Evolutionary conservation across 2,329 filamentous ascomycete species (phyloP).

Genomic region (Trematosphaeria pertusa): DNA sequence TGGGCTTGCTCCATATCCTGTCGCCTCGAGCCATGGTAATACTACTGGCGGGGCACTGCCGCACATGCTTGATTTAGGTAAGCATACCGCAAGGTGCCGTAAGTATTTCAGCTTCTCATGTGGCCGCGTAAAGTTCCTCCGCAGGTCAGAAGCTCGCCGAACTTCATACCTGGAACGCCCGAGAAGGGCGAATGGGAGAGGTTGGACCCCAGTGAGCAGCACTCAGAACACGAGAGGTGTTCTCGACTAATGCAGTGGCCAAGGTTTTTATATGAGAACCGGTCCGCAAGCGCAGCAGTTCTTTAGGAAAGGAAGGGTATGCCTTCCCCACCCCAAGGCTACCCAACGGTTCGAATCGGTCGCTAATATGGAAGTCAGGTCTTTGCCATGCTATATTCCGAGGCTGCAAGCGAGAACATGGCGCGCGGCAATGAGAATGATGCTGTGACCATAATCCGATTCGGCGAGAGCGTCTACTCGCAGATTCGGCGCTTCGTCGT

Average conservation of each 20-base stretch:
- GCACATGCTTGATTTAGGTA: too few species aligned
- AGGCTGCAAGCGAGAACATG: not conserved
- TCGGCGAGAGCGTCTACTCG: constrained; percentile 15
- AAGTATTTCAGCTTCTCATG: too few species aligned
- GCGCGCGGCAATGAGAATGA: not conserved
- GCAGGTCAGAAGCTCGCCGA: not conserved
- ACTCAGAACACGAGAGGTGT: too few species aligned
- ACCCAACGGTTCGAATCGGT: too few species aligned
- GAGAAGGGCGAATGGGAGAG: not conserved
- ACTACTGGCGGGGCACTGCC: too few species aligned
- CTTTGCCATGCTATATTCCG: not conserved
- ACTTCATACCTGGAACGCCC: not conserved
- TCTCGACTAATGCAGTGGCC: not conserved
- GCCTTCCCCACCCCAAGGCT: too few species aligned
- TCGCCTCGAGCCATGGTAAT: too few species aligned
- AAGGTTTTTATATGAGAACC: not conserved
- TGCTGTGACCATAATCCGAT: constrained; percentile 19
- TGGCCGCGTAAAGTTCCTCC: too few species aligned
- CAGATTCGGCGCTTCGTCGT: constrained; percentile 37
- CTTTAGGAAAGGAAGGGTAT: not conserved
- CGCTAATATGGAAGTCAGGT: not conserved
- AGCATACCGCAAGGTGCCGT: too few species aligned
- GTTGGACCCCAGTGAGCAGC: not conserved
- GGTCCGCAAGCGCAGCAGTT: not conserved
- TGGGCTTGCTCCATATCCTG: too few species aligned